Evolutionary conservation across 257 asterid genomes (phyloP).

Genomic region (Solanum peruvianum): DNA sequence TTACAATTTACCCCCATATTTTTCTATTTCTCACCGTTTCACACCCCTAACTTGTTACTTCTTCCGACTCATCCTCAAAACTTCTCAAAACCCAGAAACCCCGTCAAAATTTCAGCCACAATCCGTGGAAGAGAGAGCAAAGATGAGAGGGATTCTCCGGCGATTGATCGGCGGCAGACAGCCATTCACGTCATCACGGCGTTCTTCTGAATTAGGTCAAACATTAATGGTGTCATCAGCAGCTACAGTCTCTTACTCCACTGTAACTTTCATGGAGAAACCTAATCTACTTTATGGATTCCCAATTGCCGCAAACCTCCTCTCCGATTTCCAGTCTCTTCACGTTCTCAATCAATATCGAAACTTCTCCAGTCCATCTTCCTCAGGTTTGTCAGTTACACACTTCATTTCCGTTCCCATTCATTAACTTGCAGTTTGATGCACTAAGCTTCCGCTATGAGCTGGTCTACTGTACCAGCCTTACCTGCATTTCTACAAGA

Average conservation of each 20-base stretch:
- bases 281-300: slow-evolving; percentile 25
- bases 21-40: not conserved
- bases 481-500: not conserved
- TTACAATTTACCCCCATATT: not conserved
- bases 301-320: slow-evolving; percentile 6
- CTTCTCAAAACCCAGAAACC: not conserved
- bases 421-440: not conserved
- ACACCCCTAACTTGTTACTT: not conserved
- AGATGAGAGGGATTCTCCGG: slow-evolving; percentile 55
- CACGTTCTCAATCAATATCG: slow-evolving; percentile 25
- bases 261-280: slow-evolving; percentile 36
- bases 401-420: not conserved
- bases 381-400: slow-evolving; percentile 37
- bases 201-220: slow-evolving; percentile 30
- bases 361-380: slow-evolving; percentile 46
- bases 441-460: not conserved
- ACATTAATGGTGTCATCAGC: slow-evolving; percentile 49
- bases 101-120: not conserved
- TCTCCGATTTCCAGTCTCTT: slow-evolving; percentile 8
- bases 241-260: slow-evolving; percentile 55
- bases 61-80: not conserved
- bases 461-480: not conserved
- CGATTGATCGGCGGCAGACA: slow-evolving; percentile 32
- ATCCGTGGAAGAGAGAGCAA: not conserved
- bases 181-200: slow-evolving; percentile 5